These are phyloP conservation scores for Agrocybe praecox DNA, from an alignment of 768 basidiomycete species.

Conservation along the genomic window DNA sequence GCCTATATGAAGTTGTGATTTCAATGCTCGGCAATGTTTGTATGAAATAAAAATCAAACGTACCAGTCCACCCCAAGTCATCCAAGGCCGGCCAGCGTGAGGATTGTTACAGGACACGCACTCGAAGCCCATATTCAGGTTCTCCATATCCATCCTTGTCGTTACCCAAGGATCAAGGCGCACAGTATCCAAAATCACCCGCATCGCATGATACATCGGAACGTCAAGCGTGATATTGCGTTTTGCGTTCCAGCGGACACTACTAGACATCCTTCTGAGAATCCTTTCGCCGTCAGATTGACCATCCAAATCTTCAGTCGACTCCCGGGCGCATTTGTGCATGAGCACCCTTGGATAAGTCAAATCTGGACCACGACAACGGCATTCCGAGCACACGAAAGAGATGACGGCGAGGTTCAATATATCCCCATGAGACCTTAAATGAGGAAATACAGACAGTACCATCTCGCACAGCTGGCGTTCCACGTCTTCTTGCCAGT, in stretches of 20 bases:
- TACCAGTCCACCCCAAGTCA: too few species aligned
- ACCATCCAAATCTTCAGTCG: neutral
- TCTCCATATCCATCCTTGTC: too few species aligned
- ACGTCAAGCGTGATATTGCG: too few species aligned
- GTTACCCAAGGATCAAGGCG: too few species aligned
- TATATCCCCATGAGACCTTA: neutral
- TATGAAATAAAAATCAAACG: too few species aligned
- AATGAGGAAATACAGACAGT: neutral
- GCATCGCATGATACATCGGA: too few species aligned
- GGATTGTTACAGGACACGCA: too few species aligned
- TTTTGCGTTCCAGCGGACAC: neutral
- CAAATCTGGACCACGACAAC: neutral
- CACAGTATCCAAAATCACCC: too few species aligned
- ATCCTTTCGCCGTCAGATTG: neutral
- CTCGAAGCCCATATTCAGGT: too few species aligned
- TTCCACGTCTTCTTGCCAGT: neutral
- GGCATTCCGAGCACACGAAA: neutral
- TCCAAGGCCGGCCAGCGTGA: too few species aligned
- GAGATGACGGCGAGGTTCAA: neutral
- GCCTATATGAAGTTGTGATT: too few species aligned
- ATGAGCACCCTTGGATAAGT: neutral
- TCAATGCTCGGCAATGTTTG: too few species aligned
- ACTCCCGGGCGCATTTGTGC: neutral
- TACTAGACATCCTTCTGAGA: neutral
- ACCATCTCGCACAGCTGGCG: neutral